phyloP scores from a whole-genome alignment of 1,284 basidiomycete species.

The Ustanciosporium gigantosporum region DNA sequence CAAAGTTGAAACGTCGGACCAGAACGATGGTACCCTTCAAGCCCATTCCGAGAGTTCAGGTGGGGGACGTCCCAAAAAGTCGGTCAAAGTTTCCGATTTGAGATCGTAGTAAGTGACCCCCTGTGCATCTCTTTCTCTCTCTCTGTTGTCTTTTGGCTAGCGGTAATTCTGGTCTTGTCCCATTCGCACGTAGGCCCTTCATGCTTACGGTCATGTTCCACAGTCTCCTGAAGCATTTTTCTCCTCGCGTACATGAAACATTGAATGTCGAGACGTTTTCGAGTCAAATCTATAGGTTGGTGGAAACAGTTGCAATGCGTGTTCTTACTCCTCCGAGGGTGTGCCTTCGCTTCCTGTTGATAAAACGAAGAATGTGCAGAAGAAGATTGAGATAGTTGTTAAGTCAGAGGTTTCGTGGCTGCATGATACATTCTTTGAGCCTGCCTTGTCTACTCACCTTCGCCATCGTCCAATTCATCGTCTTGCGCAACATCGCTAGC shows the following conservation, averaged over 20 bases:
- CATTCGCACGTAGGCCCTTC: background rate
- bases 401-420: background rate
- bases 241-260: no score
- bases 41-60: no score
- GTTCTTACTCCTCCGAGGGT: constrained; percentile 28
- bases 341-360: constrained; percentile 36
- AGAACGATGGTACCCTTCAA: constrained; percentile 1
- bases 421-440: background rate
- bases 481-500: constrained; percentile 43
- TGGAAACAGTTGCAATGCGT: no score
- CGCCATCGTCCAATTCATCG: constrained; percentile 27
- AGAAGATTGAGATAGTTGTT: background rate
- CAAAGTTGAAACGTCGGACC: background rate
- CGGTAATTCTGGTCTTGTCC: background rate
- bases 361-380: background rate
- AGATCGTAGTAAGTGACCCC: background rate
- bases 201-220: no score
- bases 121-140: background rate
- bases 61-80: constrained; percentile 28
- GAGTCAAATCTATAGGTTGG: background rate
- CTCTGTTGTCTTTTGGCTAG: background rate
- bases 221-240: no score
- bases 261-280: no score
- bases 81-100: constrained; percentile 25
- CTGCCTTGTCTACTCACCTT: constrained; percentile 13